Conservation (phyloP, 352 stramenopile genomes). For the Globisporangium sylvaticum region DNA sequence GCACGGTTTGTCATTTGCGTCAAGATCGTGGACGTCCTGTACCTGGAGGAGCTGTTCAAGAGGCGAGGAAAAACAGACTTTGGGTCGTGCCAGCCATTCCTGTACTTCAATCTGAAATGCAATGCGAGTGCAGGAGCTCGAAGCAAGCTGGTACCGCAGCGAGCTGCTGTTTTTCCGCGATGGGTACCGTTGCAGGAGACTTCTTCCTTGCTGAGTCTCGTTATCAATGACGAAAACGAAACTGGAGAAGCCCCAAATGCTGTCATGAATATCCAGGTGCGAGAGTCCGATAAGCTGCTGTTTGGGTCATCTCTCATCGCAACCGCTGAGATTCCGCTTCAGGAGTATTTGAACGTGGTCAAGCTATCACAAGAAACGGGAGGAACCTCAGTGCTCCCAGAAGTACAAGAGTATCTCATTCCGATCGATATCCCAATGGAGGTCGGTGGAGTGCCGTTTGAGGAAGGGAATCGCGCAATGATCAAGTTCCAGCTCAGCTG, state of each 20-base stretch:
- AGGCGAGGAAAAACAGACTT: constrained; percentile 44
- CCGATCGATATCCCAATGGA: constrained; percentile 28
- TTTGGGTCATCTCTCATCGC: constrained; percentile 70
- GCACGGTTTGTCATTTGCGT: constrained; percentile 28
- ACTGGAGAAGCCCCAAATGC: constrained; percentile 10
- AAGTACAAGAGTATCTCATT: constrained; percentile 47
- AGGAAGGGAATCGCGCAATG: constrained; percentile 17
- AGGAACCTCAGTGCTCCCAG: constrained; percentile 8
- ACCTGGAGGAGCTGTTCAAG: constrained; percentile 51
- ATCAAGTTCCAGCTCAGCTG: constrained; percentile 55
- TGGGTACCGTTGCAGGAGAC: constrained; percentile 45
- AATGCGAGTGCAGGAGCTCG: constrained; percentile 22
- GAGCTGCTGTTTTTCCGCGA: constrained; percentile 51
- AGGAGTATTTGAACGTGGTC: constrained; percentile 40
- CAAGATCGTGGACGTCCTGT: constrained; percentile 43
- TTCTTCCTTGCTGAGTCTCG: constrained; percentile 33
- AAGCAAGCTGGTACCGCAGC: constrained; percentile 40
- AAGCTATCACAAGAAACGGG: constrained; percentile 16
- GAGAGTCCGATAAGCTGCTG: constrained; percentile 62
- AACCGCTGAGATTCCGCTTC: constrained; percentile 40
- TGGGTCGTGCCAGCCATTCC: constrained; percentile 40
- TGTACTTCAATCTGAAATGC: constrained; percentile 39
- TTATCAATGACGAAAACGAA: constrained; percentile 20
- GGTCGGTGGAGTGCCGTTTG: neutral
- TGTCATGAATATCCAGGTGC: constrained; percentile 54